Percentiles rank a stretch among this genome's conserved stretches.
phyloP scores from a whole-genome alignment of 2,329 filamentous ascomycete species.

The Talaromyces sp. region DNA sequence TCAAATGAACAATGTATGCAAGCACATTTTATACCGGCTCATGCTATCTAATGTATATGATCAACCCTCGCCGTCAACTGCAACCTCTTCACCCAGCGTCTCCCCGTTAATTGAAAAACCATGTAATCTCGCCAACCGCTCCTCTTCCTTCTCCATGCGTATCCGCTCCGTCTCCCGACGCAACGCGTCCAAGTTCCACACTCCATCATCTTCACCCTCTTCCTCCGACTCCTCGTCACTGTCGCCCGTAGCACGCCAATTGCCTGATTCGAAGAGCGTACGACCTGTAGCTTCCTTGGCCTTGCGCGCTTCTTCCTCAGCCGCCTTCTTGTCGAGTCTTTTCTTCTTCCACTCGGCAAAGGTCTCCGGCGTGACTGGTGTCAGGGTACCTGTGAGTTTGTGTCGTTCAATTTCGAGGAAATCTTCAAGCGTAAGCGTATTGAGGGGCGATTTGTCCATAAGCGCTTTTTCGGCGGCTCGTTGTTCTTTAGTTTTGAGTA shows the following conservation, averaged over 20 bases:
- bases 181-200: conserved; percentile 79
- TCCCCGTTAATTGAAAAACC: conserved; percentile 21
- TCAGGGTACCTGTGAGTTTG: conserved; percentile 86
- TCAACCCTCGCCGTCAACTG: conserved; percentile 15
- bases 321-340: conserved; percentile 88
- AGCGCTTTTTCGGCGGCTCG: conserved; percentile 91
- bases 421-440: conserved; percentile 92
- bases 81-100: conserved; percentile 1
- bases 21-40: conserved; percentile 1
- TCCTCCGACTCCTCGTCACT: conserved; percentile 49
- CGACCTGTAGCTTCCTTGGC: conserved; percentile 95
- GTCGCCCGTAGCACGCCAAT: conserved; percentile 66
- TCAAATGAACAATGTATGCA: conserved; percentile 4
- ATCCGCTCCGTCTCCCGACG: conserved; percentile 79
- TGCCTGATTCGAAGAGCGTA: conserved; percentile 93
- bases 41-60: not conserved
- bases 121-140: conserved; percentile 50
- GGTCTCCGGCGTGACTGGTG: conserved; percentile 85
- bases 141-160: conserved; percentile 72
- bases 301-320: conserved; percentile 82
- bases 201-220: conserved; percentile 49
- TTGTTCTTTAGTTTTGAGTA: conserved; percentile 97
- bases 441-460: conserved; percentile 90
- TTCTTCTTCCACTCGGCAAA: conserved; percentile 98
- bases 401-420: conserved; percentile 95